Evolutionary conservation across 352 stramenopile species (phyloP), one percentile per base, ranked within the genome.

Genomic region (Phytophthora pisi): DNA sequence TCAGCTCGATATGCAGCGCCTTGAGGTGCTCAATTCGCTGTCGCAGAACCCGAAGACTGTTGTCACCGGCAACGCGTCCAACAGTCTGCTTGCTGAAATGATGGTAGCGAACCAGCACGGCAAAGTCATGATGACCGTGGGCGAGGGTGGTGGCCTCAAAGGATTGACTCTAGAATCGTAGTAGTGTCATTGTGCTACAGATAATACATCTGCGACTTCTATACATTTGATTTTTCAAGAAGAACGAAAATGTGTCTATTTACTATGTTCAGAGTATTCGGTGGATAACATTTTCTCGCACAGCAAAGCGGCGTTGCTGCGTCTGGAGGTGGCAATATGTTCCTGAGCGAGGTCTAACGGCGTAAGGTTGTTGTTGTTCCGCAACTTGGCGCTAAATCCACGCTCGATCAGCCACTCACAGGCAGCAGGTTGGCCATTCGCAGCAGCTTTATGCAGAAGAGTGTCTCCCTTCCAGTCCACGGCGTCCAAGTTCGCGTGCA

Each of bases 371-470:
- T 92, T 86, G 68, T 92, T 89, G 75, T 93, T 93, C 28, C 68
- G 79, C 10, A 68, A 71, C 38, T 80, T 80, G 24, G 82, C 80
- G 45, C 82, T 90, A 63, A 93, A 92, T 16, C 81, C 83, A 36
- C 76, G 78, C 49, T 86, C 64, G 20, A 93, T 71, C 2, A 93
- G 66, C 86, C 86, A 93, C 57, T 84, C 75, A 50, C 86, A 93
- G 15, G 64, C 68, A 23, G 74, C 69, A 38, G 78, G 82, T 68
- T 93, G 83, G 1, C 82, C 79, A 55, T 92, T 93, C n/a, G 84
- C 82, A 0, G 86, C 86, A 1, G 86, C 86, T 52, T 93, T 93
- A 70, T 91, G 86, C 51, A 93, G 59, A 20, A 92, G 66, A 20
- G 75, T 90, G 55, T 92, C 86, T 18, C 86, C 86, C 40, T 91